Base-by-base conservation (phyloP, 1,284 basidiomycete genomes). In the Neonothopanus nambi region DNA sequence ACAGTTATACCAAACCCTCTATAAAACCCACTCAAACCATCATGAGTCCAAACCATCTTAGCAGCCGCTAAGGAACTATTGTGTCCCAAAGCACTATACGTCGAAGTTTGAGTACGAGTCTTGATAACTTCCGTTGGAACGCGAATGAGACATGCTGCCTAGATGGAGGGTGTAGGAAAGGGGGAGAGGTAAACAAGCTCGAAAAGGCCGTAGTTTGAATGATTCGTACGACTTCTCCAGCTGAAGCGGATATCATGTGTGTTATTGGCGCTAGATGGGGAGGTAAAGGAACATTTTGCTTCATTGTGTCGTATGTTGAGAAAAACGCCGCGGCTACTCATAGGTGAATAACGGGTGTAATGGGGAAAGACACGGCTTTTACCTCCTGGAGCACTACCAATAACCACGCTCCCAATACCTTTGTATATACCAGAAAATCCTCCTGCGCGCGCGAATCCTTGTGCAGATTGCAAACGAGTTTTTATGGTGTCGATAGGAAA, bases 401-500 rank as follows among this genome's bases (percentile, higher is more conserved):
- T 87, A 0, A 95, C 88, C 1, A 98, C 95, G 68, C 94, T 97
- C 17, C 95, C 95, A 5, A 99, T 77, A 12, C 97, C 96, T 61
- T 91, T 89, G 72, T 99, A 99, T 12, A 99, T 84, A 6, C 95
- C 95, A 43, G 75, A 83, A 70, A 99, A 93, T 0, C 95, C 96
- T 7, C 97, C 96, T 1, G 93, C 87, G 21, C 78, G 75, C 53
- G 84, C 70, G 69, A 99, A 98, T 2, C 96, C 96, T 65, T 92
- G 86, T 1, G 85, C 71, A 3, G 94, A 89, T 67, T 99, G 96
- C 50, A 98, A 75, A 33, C 96, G 86, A 13, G 96, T 98, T 73
- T 99, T 99, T 67, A 98, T 75, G 1, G 96, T 98, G 73, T 99
- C 96, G 57, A 98, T 87, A 0, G 96, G 96, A 70, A 93, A 98